Evolutionary conservation across 306 rosid species (phyloP), one percentile per base, ranked within the genome.

Genomic region (Chamaecrista fasciculata): DNA sequence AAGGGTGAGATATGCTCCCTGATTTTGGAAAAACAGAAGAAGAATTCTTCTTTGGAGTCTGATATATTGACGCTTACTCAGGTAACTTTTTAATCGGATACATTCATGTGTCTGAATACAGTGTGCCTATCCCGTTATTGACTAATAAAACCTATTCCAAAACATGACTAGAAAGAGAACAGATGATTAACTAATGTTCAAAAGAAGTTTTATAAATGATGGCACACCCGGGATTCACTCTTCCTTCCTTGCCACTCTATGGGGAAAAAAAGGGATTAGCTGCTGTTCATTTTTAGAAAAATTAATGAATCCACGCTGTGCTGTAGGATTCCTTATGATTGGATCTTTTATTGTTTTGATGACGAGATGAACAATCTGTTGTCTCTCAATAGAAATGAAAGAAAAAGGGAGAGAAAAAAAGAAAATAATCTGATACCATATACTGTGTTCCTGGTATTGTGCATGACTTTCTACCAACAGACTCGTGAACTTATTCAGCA

Each of bases 1-100:
- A 88, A 85, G 79, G 92, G 87, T n/a, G 89, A 88, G 69, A 65
- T 86, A 56, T 88, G 98, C 90, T 86, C 79, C 4, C 80, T 78
- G 82, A 86, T 88, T 53, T 69, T 94, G 77, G 94, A 82, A 74
- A 86, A 77, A 42, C 96, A 82, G 79, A 83, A 79, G 56, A 85
- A 66, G 74, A 72, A 67, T 52, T 73, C 81, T 63, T 71, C 89
- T 21, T 59, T 86, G 81, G 97, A 88, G 74, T 69, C 72, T 69
- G 87, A 94, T 75, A 73, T 67, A 4, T 80, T 81, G 75, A 80
- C 87, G n/a, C 89, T 94, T 77, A 49, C 74, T 1, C 94, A 90
- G 98, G 98, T 91, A 63, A 36, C 40, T 55, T 56, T 23, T 25
- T 11, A 28, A 14, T 11, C 37, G 28, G 31, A 24, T 66, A 61